Base-by-base conservation (phyloP, 2,329 filamentous ascomycete genomes). In the Neopestalotiopsis sp. region DNA sequence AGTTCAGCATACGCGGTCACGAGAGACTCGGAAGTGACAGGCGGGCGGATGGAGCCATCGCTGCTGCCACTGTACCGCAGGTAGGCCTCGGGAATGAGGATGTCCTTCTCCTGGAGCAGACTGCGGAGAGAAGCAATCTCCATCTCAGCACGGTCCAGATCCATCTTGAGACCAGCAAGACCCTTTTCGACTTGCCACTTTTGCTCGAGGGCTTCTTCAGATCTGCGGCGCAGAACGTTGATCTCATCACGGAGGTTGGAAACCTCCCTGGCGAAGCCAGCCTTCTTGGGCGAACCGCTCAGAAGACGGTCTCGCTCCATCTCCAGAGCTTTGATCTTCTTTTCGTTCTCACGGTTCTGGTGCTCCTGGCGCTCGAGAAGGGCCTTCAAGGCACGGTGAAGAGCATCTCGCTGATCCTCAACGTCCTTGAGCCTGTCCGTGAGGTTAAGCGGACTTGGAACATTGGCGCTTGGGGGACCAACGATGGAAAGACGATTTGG, bases 171-270 rank as follows among this genome's bases (percentile, higher is more conserved):
- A 67, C 95, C 94, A 66, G 90, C 88, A 1, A 98, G 84, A 20
- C 94, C 94, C 81, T 97, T 97, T 81, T 98, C 95, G 71, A 95
- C 95, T 78, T 97, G 92, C 91, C 94, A 98, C 81, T 98, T 98
- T 76, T 97, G 93, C 77, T 97, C 94, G 14, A 98, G 87, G 17
- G 95, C 95, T 72, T 98, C 95, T 75, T 99, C 95, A 38, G 95
- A 95, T 67, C 96, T 90, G 71, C 91, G 91, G 58, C 96, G 91
- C 68, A 99, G 86, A 17, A 92, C 88, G 65, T 92, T 93, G 71
- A 99, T 92, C 78, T 99, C 96, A 30, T 92, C 90, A 70, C 94
- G 91, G 58, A 98, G 85, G 71, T 88, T 91, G 1, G 88, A 86
- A 6, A 98, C 93, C 76, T 98, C 95, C 73, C 88, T 90, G 78